Percentiles rank a stretch among this genome's conserved stretches.
These are phyloP conservation scores for Vigna nakashimae DNA, from an alignment of 306 rosid genomes.

Conservation along the genomic window DNA sequence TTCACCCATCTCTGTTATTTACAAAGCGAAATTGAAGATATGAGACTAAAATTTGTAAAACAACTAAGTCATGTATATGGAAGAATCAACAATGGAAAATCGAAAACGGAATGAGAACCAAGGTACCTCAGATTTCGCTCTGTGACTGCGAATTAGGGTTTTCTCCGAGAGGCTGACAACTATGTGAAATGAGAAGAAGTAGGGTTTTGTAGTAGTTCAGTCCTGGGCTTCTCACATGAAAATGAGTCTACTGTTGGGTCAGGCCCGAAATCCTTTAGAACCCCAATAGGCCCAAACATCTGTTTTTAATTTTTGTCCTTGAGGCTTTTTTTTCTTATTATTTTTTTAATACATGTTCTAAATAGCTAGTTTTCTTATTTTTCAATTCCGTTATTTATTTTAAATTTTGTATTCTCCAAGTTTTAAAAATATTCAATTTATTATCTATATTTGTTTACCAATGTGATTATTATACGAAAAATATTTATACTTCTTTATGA, in stretches of 20 bases:
- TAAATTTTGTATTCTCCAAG: no score
- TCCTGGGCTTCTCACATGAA: not conserved
- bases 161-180: conserved; percentile 20
- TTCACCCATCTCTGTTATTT: conserved; percentile 63
- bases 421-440: no score
- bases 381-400: no score
- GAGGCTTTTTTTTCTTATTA: not conserved
- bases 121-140: not conserved
- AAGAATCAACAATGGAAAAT: not conserved
- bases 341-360: no score
- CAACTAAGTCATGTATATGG: not conserved
- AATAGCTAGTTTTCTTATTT: no score
- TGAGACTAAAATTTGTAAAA: not conserved
- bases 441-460: no score
- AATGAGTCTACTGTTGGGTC: not conserved
- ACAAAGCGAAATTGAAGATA: not conserved
- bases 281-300: not conserved
- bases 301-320: not conserved
- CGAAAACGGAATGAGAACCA: not conserved
- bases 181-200: not conserved
- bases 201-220: conserved; percentile 52
- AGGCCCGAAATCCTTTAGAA: not conserved
- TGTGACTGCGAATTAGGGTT: conserved; percentile 37
- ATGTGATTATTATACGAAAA: no score
- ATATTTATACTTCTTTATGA: no score